Evolutionary conservation across 495 filamentous ascomycete genomes (phyloP).

Genomic region (Cercophora newfieldiana): DNA sequence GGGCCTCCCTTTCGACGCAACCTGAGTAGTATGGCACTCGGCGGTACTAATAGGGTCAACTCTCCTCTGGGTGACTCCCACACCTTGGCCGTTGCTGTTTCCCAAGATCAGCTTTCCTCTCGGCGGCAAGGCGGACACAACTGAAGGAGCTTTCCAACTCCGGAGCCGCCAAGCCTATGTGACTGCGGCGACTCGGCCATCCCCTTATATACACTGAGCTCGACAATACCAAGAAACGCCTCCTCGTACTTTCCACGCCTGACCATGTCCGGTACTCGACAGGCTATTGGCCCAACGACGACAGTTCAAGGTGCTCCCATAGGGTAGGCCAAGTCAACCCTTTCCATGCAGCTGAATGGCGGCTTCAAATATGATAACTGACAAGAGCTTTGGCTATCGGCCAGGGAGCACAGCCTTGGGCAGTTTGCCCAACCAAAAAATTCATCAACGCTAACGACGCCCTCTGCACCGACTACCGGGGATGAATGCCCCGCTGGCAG

Average conservation of each 20-base stretch:
- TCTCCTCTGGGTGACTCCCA: not conserved
- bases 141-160: not conserved
- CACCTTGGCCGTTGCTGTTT: not conserved
- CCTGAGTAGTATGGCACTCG: not conserved
- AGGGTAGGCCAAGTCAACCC: not conserved
- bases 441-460: not conserved
- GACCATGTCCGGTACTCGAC: not conserved
- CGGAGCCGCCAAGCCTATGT: not conserved
- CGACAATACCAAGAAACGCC: not conserved
- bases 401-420: slow-evolving; percentile 10
- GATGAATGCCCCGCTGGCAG: not conserved
- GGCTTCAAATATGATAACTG: slow-evolving; percentile 24
- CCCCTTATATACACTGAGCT: not conserved
- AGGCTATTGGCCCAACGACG: not conserved
- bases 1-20: not conserved
- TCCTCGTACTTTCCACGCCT: not conserved
- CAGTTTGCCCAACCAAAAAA: not conserved
- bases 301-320: slow-evolving; percentile 1
- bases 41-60: not conserved
- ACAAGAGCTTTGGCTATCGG: slow-evolving; percentile 12
- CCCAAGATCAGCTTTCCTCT: not conserved
- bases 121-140: not conserved
- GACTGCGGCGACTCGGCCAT: not conserved
- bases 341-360: slow-evolving; percentile 10
- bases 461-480: slow-evolving; percentile 20